Percentiles rank a stretch among this genome's conserved stretches.
These are phyloP conservation scores for Naumovozyma castellii DNA, from an alignment of 805 yeast genomes.

Conservation along the genomic window DNA sequence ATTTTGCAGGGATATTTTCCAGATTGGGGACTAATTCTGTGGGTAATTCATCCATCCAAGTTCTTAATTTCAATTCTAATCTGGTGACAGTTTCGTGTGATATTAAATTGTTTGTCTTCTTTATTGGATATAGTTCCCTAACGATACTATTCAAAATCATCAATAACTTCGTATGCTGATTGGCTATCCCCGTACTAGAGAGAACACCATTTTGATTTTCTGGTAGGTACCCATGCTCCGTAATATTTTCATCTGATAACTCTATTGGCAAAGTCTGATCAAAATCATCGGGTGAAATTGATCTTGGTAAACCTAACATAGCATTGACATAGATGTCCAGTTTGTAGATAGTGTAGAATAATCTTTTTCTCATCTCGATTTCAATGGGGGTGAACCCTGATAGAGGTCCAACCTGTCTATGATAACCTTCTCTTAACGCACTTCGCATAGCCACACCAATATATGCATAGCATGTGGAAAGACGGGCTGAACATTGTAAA, in stretches of 20 bases:
- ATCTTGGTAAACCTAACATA: slow-evolving; percentile 75
- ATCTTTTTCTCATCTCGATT: slow-evolving; percentile 72
- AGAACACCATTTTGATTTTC: slow-evolving; percentile 21
- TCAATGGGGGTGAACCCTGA: slow-evolving; percentile 53
- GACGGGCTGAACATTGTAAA: slow-evolving; percentile 74
- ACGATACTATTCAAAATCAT: slow-evolving; percentile 64
- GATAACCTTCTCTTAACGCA: slow-evolving; percentile 78
- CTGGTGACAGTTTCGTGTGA: slow-evolving; percentile 45
- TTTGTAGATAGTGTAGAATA: slow-evolving; percentile 83
- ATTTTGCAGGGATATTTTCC: slow-evolving; percentile 32
- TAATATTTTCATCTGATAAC: slow-evolving; percentile 76
- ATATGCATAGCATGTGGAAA: slow-evolving; percentile 84
- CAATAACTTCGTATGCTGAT: slow-evolving; percentile 70
- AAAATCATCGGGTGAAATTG: slow-evolving; percentile 68
- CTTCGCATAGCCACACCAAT: slow-evolving; percentile 84
- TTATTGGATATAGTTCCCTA: slow-evolving; percentile 57
- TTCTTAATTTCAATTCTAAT: slow-evolving; percentile 60
- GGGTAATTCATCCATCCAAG: slow-evolving; percentile 70
- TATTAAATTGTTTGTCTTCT: slow-evolving; percentile 25
- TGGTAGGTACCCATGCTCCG: slow-evolving; percentile 39
- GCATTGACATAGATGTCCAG: slow-evolving; percentile 88
- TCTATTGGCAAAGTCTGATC: slow-evolving; percentile 82
- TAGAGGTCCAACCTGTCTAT: slow-evolving; percentile 50
- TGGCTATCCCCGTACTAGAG: slow-evolving; percentile 50
- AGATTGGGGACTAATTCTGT: slow-evolving; percentile 52